Base-by-base conservation (phyloP, 352 stramenopile species). In the Phytopythium vexans region DNA sequence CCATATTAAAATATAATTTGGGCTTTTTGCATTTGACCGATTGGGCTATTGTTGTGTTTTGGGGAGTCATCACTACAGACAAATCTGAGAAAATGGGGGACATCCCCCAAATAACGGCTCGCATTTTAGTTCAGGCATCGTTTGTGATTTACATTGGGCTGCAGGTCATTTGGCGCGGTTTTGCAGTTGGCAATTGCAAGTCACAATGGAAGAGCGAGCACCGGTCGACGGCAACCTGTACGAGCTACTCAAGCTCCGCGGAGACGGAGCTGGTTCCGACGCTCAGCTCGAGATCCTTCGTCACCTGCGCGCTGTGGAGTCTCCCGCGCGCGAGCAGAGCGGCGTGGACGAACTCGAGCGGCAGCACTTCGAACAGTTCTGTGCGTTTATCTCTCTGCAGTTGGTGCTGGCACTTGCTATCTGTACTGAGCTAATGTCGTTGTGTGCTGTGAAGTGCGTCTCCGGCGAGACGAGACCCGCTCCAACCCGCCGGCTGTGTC, bases 201-300 rank as follows among this genome's bases (percentile, higher is more conserved):
- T 32, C 15, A 45, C 37, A 0, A 10, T 6, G 12, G 14, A 16
- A 44, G 43, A 39, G 36, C 53, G 62, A 12, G 50, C 39, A 5
- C 45, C 62, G 35, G 43, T 43, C 34, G 62, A 49, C 15, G 39
- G 42, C 0, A 36, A 57, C 15, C 42, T 45, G 58, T 72, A 65
- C 61, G 71, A 68, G 66, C 60, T 69, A 59, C 59, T 76, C 59
- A 58, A 42, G 43, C 56, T 47, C 21, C 64, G 64, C 36, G 64
- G 56, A 47, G 64, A 76, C 16, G 1, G 42, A 27, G 38, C 38
- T 7, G 58, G 54, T 5, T 45, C 64, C 3, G 62, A 72, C 38
- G 66, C 59, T 4, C 66, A 87, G 40, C 59, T 52, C 16, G 74
- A 82, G 47, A 65, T 83, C 7, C 54, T 86, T 31, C 52, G 64